phyloP scores from a whole-genome alignment of 176 grass and related monocot genomes.

The Bothriochloa decipiens region DNA sequence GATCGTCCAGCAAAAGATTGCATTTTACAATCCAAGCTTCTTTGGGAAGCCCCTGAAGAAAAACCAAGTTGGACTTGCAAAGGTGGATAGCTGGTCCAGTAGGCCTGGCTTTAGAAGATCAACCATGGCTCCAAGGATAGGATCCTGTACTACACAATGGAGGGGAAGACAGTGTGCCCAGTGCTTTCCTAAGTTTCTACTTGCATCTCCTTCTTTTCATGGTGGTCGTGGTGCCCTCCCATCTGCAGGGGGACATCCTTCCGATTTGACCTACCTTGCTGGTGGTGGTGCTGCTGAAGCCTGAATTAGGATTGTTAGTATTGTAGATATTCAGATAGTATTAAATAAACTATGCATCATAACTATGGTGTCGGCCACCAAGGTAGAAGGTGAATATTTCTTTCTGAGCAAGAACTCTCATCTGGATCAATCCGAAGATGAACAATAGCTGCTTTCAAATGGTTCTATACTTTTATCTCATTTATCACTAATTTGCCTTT shows the following conservation, averaged over 20 bases:
- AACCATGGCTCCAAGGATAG: slow-evolving; percentile 84
- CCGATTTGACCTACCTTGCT: slow-evolving; percentile 79
- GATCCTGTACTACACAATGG: slow-evolving; percentile 44
- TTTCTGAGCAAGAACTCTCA: slow-evolving; percentile 48
- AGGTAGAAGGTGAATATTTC: slow-evolving; percentile 44
- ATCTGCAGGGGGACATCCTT: slow-evolving; percentile 91
- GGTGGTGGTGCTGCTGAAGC: slow-evolving; percentile 59
- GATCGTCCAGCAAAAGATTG: neutral
- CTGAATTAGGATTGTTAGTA: slow-evolving; percentile 49
- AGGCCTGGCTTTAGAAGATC: slow-evolving; percentile 74
- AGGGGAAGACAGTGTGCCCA: slow-evolving; percentile 61
- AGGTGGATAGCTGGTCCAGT: slow-evolving; percentile 66
- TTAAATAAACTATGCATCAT: slow-evolving; percentile 33
- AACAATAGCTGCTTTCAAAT: slow-evolving; percentile 34
- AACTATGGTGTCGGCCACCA: slow-evolving; percentile 63
- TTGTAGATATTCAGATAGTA: slow-evolving; percentile 42
- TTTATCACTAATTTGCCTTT: neutral
- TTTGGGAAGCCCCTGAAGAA: slow-evolving; percentile 7
- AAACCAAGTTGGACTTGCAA: slow-evolving; percentile 40
- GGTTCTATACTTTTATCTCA: slow-evolving; percentile 12
- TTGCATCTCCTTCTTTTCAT: slow-evolving; percentile 87
- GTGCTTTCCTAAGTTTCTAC: slow-evolving; percentile 74
- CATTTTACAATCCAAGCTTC: slow-evolving; percentile 31
- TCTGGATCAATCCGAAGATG: slow-evolving; percentile 52
- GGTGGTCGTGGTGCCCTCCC: slow-evolving; percentile 87